Base-by-base conservation (phyloP, 2,329 filamentous ascomycete species). In the Raffaelea ambrosiae region DNA sequence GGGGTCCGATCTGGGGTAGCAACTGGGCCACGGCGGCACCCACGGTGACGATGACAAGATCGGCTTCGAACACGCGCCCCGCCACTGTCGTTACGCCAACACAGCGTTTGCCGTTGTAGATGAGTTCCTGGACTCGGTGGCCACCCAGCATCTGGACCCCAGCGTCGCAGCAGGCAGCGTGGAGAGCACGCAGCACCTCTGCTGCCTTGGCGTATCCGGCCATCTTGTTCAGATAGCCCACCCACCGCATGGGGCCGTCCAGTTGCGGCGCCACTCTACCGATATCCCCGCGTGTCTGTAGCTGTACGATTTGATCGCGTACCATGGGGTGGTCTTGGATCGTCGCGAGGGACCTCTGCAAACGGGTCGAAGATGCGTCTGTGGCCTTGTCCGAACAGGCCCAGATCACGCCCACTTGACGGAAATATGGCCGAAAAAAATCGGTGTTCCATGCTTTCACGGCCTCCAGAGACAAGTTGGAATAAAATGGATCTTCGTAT, bases 401-500 rank as follows among this genome's bases (percentile, higher is more conserved):
- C 47, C 76, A 71, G 3, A 80, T 60, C 53, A 71, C 75, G 31
- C 73, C 66, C 2, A 58, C 58, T 53, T 66, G 59, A 41, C 65
- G 64, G 44, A 72, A 79, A 55, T 78, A 67, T 0, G 75, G 74
- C 0, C 69, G 67, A 48, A 73, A 79, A 2, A 77, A 58, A 3
- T 73, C 72, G 0, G 60, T 59, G 3, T 72, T 66, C 76, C 76
- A 80, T 18, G 65, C 70, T 29, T 66, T 55, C 16, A 78, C 73
- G 1, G 76, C 74, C 66, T 75, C 62, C 68, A 77, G 61, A 2
- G 75, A 70, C 39, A 79, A 56, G 3, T 76, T 64, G 1, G 74
- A 73, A 49, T 81, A 79, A 48, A 76, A 77, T 0, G 66, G 63
- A 50, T 79, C 74, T 53, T 77, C 74, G 49, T 80, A 80, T 53